A percentile compares a stretch with the other conserved stretches of the same genome.
phyloP scores from a whole-genome alignment of 208 protist species.

The Phytomonas francai region DNA sequence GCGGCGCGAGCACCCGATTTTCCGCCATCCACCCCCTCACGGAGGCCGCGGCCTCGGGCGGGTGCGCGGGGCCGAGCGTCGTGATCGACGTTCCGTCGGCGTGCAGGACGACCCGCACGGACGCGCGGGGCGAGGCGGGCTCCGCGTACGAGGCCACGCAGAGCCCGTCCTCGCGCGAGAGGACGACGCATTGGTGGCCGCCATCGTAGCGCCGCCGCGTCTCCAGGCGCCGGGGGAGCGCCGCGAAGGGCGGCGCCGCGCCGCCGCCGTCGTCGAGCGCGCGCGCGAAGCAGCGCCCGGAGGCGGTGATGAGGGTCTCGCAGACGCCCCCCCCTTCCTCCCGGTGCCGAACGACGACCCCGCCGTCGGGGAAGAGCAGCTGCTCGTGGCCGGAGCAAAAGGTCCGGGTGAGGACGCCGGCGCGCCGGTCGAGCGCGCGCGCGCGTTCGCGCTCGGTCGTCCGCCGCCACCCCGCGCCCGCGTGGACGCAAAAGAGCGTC shows the following conservation, averaged over 20 bases:
- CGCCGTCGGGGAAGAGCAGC: conserved; percentile 57
- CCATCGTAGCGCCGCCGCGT: conserved; percentile 60
- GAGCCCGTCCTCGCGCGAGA: conserved; percentile 58
- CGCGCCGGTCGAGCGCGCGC: conserved; percentile 34
- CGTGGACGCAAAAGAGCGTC: not conserved
- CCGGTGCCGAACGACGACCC: conserved; percentile 36
- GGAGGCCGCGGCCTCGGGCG: not conserved
- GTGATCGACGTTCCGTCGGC: conserved; percentile 23
- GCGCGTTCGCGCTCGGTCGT: conserved; percentile 52
- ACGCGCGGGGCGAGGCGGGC: conserved; percentile 5
- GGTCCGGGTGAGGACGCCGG: conserved; percentile 48
- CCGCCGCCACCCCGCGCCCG: conserved; percentile 13
- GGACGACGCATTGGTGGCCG: conserved; percentile 36
- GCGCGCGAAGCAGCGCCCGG: conserved; percentile 26
- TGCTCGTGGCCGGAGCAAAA: conserved; percentile 63
- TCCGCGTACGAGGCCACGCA: conserved; percentile 40
- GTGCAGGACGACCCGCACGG: conserved; percentile 18
- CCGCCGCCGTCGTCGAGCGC: not conserved
- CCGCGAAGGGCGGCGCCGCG: conserved; percentile 12
- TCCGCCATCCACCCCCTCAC: not conserved
- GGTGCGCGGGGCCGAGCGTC: conserved; percentile 15
- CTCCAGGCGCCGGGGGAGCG: no score
- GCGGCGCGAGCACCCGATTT: not conserved
- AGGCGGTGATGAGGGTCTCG: conserved; percentile 42
- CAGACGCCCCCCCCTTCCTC: conserved; percentile 16